Evolutionary conservation across 352 stramenopile genomes (phyloP), one percentile per base, ranked within the genome.

Genomic region (Lagenidium sp.): DNA sequence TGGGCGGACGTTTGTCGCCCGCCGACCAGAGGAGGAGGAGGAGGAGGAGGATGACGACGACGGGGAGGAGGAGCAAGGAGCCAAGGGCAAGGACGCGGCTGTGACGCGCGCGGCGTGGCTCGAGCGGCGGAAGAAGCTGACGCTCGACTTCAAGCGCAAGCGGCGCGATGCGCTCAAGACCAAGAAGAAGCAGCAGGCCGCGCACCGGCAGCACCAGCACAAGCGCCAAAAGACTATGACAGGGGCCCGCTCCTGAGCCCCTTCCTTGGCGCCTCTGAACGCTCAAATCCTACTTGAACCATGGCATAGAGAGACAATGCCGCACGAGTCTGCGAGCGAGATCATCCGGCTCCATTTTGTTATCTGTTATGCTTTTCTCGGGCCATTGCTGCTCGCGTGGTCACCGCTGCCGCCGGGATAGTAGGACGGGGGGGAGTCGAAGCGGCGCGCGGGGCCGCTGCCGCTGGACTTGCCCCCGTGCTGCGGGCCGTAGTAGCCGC

Each of bases 91-190:
- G n/a, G n/a, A n/a, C n/a, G n/a, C n/a, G n/a, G n/a, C n/a, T n/a
- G 52, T 34, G 23, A 47, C 41, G 45, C 36, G 55, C 20, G 44
- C 19, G 36, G 38, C 52, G 26, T 91, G 78, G 78, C 51, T 60
- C 4, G 68, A 85, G 43, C 60, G 64, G 10, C 58, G 75, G 30
- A 85, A 81, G 55, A 86, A 81, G 37, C 63, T 88, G 30, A 87
- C 78, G 45, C 47, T 85, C 16, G 78, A 91, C 51, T 91, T 80
- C 52, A 85, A 85, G 31, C 75, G 78, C 44, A 91, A 91, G 60
- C 72, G 76, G 15, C 73, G 76, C 24, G 72, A 87, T 38, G 68
- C 78, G 29, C 53, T 84, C 41, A 85, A 86, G 57, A 67, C 56
- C 43, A 82, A 82, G 46, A 91, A 91, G 55, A 73, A 79, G 36